phyloP scores from a whole-genome alignment of 176 grass and related monocot species.

The Sorghum bicolor region Sorghum_bicolor_NCBIv3 NC_012871.2:7946001-7946500 shows the following conservation, averaged over 20 bases:
- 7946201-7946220: constrained; percentile 84
- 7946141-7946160: constrained; percentile 93
- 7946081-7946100: constrained; percentile 96
- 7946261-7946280: constrained; percentile 68
- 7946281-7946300: constrained; percentile 76
- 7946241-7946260: constrained; percentile 69
- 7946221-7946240: constrained; percentile 76
- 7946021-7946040: constrained; percentile 1
- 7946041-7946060: neutral
- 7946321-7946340: constrained; percentile 19
- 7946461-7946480: neutral
- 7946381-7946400: neutral
- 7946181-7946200: constrained; percentile 55
- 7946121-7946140: constrained; percentile 83
- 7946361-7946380: constrained; percentile 8
- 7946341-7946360: constrained; percentile 19
- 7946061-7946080: constrained; percentile 67
- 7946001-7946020: constrained; percentile 1
- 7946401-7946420: neutral
- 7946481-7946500: neutral
- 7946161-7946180: constrained; percentile 49
- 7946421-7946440: neutral
- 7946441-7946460: neutral
- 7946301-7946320: neutral
- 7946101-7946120: constrained; percentile 92